Conservation (phyloP, 176 grass and related monocot species). For the Triticum urartu region DNA sequence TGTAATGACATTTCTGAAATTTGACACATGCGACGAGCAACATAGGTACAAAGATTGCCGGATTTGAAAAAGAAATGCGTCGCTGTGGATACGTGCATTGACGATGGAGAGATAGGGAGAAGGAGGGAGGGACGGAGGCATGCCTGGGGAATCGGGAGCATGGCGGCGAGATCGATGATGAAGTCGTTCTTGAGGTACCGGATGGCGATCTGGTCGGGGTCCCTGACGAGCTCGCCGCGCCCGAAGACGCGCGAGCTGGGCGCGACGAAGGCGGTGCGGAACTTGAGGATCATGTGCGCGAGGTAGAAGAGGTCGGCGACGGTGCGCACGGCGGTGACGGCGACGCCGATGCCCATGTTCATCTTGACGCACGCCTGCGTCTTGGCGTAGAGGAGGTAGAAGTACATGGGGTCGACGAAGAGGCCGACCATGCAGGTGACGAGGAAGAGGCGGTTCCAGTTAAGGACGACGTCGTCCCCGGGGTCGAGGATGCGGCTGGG, state of each 20-base stretch:
- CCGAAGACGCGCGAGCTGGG: constrained; percentile 87
- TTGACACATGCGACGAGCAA: background rate
- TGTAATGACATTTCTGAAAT: background rate
- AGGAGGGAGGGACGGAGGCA: background rate
- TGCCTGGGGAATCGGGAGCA: constrained; percentile 90
- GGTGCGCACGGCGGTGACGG: constrained; percentile 62
- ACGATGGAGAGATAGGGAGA: background rate
- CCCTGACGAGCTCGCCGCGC: constrained; percentile 75
- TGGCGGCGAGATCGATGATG: constrained; percentile 79
- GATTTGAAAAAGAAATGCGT: background rate
- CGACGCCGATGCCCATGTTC: constrained; percentile 51
- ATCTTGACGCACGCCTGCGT: constrained; percentile 56
- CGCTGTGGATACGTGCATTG: background rate
- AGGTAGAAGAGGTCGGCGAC: constrained; percentile 88
- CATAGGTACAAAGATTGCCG: background rate
- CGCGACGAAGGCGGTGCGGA: constrained; percentile 82
- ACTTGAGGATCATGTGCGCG: constrained; percentile 83
- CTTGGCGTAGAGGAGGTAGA: constrained; percentile 78
- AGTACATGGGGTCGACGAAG: constrained; percentile 89
- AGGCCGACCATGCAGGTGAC: constrained; percentile 74
- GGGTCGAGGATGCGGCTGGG: constrained; percentile 91
- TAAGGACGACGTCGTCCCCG: constrained; percentile 68
- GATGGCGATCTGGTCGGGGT: constrained; percentile 80
- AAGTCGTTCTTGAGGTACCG: constrained; percentile 94
- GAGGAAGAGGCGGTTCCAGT: constrained; percentile 87